A percentile compares a stretch with the other conserved stretches of the same genome.
These are phyloP conservation scores for Arachis monticola DNA, from an alignment of 331 rosid species.

Conservation along the genomic window DNA sequence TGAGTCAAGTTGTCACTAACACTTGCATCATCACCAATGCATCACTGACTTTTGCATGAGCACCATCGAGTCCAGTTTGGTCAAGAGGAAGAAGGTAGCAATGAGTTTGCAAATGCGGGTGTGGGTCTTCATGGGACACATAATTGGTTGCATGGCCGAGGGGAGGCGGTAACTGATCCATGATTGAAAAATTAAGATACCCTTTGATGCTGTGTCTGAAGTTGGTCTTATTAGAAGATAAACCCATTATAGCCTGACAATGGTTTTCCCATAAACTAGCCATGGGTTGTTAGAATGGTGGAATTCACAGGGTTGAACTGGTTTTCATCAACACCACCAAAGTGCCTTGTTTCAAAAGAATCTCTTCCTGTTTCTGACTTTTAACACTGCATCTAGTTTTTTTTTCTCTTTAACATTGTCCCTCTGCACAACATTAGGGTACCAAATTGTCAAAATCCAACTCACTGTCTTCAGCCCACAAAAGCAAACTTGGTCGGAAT, in stretches of 20 bases:
- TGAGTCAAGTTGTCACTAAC: conserved; percentile 71
- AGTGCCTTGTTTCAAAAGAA: conserved; percentile 37
- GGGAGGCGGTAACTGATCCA: conserved; percentile 40
- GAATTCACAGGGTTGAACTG: conserved; percentile 39
- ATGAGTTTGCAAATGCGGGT: conserved; percentile 48
- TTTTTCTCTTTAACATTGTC: conserved; percentile 1
- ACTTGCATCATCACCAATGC: conserved; percentile 81
- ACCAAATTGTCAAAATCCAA: too few relatives aligned
- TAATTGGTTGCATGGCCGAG: conserved; percentile 41
- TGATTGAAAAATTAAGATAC: conserved; percentile 36
- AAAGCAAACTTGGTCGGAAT: too few relatives aligned
- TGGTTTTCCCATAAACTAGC: conserved; percentile 38
- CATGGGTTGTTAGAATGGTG: conserved; percentile 42
- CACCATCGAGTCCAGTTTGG: conserved; percentile 54
- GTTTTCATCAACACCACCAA: conserved; percentile 41
- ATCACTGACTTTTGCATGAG: conserved; percentile 73
- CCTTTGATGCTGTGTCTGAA: conserved; percentile 43
- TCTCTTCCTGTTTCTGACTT: conserved; percentile 51
- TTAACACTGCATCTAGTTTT: conserved; percentile 45
- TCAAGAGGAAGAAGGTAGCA: conserved; percentile 58
- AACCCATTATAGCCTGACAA: conserved; percentile 30
- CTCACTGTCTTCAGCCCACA: too few relatives aligned
- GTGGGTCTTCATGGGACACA: conserved; percentile 36
- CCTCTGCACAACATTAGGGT: too few relatives aligned
- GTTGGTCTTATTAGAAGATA: conserved; percentile 26